Evolutionary conservation across 2,329 filamentous ascomycete species (phyloP).

Genomic region (Fusarium bulbicola): DNA sequence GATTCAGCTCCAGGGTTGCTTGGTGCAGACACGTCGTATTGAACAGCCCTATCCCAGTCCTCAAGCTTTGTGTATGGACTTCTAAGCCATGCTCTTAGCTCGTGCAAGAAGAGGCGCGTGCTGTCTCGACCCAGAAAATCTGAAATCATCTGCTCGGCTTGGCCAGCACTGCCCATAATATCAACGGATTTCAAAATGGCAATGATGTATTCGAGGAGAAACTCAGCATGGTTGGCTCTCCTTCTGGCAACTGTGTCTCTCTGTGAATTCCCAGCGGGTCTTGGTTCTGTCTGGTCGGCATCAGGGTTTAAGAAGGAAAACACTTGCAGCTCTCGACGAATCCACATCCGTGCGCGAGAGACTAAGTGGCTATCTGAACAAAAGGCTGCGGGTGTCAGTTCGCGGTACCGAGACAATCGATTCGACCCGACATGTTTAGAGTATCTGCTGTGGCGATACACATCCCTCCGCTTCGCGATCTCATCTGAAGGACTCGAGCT

Average conservation of each 20-base stretch:
- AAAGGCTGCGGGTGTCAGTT: constrained; percentile 75
- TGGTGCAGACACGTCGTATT: constrained; percentile 62
- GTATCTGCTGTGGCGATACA: constrained; percentile 78
- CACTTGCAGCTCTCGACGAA: constrained; percentile 84
- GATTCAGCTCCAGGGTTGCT: not conserved
- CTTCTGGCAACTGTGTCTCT: constrained; percentile 35
- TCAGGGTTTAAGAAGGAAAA: constrained; percentile 73
- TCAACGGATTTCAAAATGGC: constrained; percentile 86
- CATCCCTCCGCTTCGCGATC: constrained; percentile 66
- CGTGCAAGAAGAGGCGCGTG: constrained; percentile 82
- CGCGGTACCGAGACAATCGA: constrained; percentile 76
- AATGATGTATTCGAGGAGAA: constrained; percentile 85
- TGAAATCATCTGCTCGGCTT: constrained; percentile 80
- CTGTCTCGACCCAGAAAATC: constrained; percentile 82
- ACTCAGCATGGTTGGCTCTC: constrained; percentile 77
- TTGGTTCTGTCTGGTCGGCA: constrained; percentile 27
- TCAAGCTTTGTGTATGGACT: constrained; percentile 78
- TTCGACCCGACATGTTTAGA: constrained; percentile 87
- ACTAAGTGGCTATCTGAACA: constrained; percentile 71
- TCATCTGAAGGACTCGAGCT: constrained; percentile 18
- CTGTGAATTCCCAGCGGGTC: not conserved
- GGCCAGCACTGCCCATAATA: constrained; percentile 78
- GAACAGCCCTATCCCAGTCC: constrained; percentile 83
- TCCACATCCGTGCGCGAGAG: constrained; percentile 80
- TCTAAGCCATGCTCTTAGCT: constrained; percentile 82